These are phyloP conservation scores for Tubosaeta sp. DNA, from an alignment of 768 basidiomycete species.

Conservation along the genomic window DNA sequence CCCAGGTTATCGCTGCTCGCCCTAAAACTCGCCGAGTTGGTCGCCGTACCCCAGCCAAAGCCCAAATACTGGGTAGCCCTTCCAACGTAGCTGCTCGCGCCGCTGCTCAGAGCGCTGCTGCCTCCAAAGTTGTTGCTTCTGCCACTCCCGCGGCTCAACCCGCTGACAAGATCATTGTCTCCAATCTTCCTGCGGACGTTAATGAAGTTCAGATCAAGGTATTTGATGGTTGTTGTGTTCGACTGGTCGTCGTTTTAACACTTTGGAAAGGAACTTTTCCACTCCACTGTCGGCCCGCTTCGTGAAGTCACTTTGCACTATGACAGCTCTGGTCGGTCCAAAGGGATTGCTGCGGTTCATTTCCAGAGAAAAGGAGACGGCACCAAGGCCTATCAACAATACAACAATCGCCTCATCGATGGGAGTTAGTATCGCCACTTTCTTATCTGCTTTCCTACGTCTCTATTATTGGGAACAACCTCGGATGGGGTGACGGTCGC, in stretches of 20 bases:
- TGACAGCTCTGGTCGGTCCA: conserved; percentile 81
- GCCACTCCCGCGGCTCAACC: conserved; percentile 35
- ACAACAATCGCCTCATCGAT: conserved; percentile 99
- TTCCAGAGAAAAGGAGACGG: conserved; percentile 88
- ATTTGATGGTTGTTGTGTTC: conserved; percentile 19
- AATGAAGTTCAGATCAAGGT: conserved; percentile 94
- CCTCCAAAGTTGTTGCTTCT: conserved; percentile 38
- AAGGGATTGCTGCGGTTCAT: conserved; percentile 83
- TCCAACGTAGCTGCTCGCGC: conserved; percentile 49
- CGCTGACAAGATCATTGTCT: conserved; percentile 92
- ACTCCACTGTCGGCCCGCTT: conserved; percentile 83
- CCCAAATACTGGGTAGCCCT: conserved; percentile 58
- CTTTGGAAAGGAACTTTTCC: conserved; percentile 81
- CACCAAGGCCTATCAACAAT: conserved; percentile 86
- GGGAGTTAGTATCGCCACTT: conserved; percentile 93
- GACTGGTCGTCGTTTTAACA: conserved; percentile 1
- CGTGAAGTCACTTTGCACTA: conserved; percentile 82
- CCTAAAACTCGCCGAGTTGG: conserved; percentile 44
- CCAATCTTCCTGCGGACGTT: conserved; percentile 89
- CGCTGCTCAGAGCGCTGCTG: conserved; percentile 43
- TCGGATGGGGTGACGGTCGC: conserved; percentile 18
- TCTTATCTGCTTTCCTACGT: conserved; percentile 35
- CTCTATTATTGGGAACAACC: conserved; percentile 18
- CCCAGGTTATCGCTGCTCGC: conserved; percentile 65
- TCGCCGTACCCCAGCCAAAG: conserved; percentile 46